Conservation (phyloP, 202 grass and related monocot genomes). For the Carex arenaria region DNA sequence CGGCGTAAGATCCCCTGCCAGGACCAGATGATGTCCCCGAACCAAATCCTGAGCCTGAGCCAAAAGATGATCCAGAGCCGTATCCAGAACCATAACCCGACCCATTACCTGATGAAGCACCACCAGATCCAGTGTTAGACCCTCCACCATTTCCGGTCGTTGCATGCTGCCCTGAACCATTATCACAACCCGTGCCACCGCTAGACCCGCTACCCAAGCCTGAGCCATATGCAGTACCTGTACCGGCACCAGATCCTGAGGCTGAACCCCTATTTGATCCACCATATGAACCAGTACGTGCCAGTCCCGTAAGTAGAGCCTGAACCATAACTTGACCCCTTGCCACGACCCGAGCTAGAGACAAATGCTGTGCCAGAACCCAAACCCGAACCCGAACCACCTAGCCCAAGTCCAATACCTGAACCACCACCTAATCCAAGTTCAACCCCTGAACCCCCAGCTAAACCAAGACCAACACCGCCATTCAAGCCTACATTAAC, state of each 20-base stretch:
- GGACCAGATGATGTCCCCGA: neutral
- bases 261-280: constrained; percentile 19
- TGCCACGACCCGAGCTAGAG: constrained; percentile 25
- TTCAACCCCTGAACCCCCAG: constrained; percentile 24
- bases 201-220: constrained; percentile 14
- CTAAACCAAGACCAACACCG: constrained; percentile 16
- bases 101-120: neutral
- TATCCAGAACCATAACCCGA: neutral
- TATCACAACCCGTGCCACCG: constrained; percentile 7
- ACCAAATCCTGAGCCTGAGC: neutral
- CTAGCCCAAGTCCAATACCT: neutral
- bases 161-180: neutral
- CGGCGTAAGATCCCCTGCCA: neutral
- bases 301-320: constrained; percentile 22
- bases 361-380: constrained; percentile 15
- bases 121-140: neutral
- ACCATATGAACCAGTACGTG: neutral
- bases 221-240: constrained; percentile 18
- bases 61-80: neutral
- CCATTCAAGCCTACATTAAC: constrained; percentile 26
- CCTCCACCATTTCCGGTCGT: neutral
- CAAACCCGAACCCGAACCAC: neutral
- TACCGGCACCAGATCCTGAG: constrained; percentile 14
- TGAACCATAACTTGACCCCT: constrained; percentile 16
- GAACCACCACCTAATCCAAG: constrained; percentile 30